These are phyloP conservation scores for Talaromyces sp. DNA, from an alignment of 2,329 filamentous ascomycete species.

Conservation along the genomic window DNA sequence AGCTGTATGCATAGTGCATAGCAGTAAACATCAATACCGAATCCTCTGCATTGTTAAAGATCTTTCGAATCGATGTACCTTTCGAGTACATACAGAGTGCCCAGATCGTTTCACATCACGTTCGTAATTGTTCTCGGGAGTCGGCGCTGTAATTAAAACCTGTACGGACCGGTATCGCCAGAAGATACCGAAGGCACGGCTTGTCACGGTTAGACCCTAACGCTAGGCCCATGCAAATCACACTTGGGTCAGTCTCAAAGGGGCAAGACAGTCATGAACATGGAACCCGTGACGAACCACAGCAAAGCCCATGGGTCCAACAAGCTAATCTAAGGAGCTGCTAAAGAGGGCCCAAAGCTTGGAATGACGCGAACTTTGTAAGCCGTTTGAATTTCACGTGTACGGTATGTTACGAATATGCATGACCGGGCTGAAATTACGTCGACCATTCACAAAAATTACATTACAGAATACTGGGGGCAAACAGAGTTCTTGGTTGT, in stretches of 20 bases:
- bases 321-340: background rate
- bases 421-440: constrained; percentile 5
- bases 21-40: background rate
- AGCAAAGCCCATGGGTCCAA: background rate
- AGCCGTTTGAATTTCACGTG: background rate
- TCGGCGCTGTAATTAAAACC: background rate
- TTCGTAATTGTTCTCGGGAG: background rate
- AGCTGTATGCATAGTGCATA: background rate
- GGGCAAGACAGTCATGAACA: constrained; percentile 3
- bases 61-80: background rate
- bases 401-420: background rate
- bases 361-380: constrained; percentile 1
- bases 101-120: background rate
- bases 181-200: background rate
- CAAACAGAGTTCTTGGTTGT: background rate
- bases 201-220: constrained; percentile 1
- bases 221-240: constrained; percentile 3
- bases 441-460: background rate
- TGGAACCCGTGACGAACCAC: background rate
- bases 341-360: background rate
- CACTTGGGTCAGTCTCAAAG: constrained; percentile 4
- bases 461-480: background rate
- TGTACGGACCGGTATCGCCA: constrained; percentile 5
- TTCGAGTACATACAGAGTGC: background rate
- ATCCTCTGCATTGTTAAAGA: background rate